Evolutionary conservation across 1,284 basidiomycete genomes (phyloP).

Genomic region (Neolentinus lepideus): DNA sequence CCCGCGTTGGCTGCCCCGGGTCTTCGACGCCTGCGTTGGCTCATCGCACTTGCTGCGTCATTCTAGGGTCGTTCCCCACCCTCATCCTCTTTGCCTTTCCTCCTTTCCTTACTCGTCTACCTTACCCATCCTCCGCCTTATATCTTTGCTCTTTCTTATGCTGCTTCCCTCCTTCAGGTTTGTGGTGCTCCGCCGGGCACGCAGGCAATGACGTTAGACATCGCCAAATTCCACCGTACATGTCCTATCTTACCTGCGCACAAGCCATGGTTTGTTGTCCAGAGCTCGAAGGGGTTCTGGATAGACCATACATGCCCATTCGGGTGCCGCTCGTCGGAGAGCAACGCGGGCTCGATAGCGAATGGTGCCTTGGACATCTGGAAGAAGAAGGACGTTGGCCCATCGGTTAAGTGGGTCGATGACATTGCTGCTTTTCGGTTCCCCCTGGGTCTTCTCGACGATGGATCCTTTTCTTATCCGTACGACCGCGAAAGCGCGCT

Average conservation of each 20-base stretch:
- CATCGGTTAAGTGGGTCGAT: background rate
- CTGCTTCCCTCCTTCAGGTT: too few species aligned
- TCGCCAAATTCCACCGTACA: background rate
- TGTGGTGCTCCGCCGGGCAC: background rate
- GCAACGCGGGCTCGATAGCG: background rate
- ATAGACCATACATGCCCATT: background rate
- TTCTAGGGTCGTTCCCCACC: too few species aligned
- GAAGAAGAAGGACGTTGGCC: background rate
- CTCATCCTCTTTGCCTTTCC: too few species aligned
- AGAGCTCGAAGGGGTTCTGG: background rate
- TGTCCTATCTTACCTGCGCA: background rate
- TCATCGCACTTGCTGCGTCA: too few species aligned
- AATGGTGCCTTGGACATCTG: background rate
- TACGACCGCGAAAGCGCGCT: background rate
- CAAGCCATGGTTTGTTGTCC: constrained; percentile 1
- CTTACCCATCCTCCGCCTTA: too few species aligned
- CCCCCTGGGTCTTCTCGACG: background rate
- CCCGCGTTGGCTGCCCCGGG: too few species aligned
- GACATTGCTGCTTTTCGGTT: background rate
- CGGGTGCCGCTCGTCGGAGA: background rate
- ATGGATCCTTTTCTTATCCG: background rate
- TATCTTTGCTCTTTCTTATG: too few species aligned
- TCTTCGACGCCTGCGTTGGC: too few species aligned
- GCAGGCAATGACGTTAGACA: background rate
- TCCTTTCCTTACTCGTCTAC: too few species aligned